Conservation (phyloP, 2,329 filamentous ascomycete genomes). For the Paraphaeosphaeria sporulosa region DNA sequence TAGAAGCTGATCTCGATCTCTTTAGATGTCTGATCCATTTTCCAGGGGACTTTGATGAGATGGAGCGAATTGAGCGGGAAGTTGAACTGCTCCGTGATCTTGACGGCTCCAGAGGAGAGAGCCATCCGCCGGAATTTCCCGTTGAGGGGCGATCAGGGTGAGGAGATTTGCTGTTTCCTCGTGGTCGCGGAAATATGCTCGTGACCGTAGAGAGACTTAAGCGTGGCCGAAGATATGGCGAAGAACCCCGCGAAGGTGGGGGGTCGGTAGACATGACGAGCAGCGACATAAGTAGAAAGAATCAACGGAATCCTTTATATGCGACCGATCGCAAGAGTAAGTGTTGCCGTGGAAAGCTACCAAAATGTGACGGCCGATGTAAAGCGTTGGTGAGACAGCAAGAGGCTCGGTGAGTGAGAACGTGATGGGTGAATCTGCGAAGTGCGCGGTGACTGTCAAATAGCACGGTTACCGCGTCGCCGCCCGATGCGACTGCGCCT, state of each 20-base stretch:
- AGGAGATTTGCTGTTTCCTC: conserved; percentile 16
- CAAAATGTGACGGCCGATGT: not conserved
- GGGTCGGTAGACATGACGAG: conserved; percentile 17
- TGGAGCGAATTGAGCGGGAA: conserved; percentile 34
- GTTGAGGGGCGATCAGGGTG: conserved; percentile 1
- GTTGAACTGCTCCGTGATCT: conserved; percentile 37
- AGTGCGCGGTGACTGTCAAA: conserved; percentile 1
- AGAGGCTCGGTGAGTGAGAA: not conserved
- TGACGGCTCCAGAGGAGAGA: conserved; percentile 26
- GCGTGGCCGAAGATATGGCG: conserved; percentile 7
- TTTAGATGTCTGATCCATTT: conserved; percentile 33
- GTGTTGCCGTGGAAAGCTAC: not conserved
- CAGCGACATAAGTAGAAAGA: conserved; percentile 11
- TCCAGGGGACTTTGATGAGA: conserved; percentile 27
- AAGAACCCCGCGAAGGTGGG: conserved; percentile 15
- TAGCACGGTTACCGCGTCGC: conserved; percentile 1
- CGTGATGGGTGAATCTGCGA: not conserved
- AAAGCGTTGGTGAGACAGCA: not conserved
- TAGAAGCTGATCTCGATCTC: conserved; percentile 39
- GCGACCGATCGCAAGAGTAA: not conserved
- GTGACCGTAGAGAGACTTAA: conserved; percentile 1
- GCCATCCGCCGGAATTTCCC: conserved; percentile 10
- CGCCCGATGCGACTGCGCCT: conserved; percentile 11
- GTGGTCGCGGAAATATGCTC: conserved; percentile 4
- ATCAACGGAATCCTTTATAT: not conserved